A percentile compares a stretch with the other conserved stretches of the same genome.
Evolutionary conservation across 352 stramenopile genomes (phyloP).

Genomic region (Phytopythium kandeliae): DNA sequence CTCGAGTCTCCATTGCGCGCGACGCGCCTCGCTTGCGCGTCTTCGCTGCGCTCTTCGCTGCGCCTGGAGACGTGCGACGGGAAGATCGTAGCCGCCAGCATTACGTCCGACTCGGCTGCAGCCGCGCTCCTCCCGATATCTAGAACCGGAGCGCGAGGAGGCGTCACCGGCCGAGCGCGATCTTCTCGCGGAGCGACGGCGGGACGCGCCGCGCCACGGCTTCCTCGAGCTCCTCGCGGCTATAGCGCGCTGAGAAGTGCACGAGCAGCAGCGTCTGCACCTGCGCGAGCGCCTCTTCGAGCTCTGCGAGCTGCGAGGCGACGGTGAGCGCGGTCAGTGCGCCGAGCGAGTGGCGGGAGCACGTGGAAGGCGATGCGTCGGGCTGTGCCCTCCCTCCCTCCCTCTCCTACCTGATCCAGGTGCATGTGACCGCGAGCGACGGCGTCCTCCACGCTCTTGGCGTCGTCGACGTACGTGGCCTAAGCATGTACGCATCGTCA

Average conservation of each 20-base stretch:
- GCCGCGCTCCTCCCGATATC: too few species aligned
- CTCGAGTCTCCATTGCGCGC: too few species aligned
- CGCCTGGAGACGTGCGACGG: too few species aligned
- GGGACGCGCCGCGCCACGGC: conserved; percentile 28
- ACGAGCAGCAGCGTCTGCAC: conserved; percentile 58
- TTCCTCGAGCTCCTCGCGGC: conserved; percentile 19
- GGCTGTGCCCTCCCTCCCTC: too few species aligned
- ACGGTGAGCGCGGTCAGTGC: too few species aligned
- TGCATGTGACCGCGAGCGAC: conserved; percentile 63
- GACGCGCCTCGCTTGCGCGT: too few species aligned
- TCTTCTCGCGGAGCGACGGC: conserved; percentile 35
- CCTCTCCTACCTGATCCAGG: conserved; percentile 44
- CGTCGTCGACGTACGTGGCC: conserved; percentile 58
- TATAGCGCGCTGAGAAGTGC: conserved; percentile 73
- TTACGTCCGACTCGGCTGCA: too few species aligned
- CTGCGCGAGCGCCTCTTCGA: conserved; percentile 36
- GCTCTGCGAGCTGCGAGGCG: conserved; percentile 32
- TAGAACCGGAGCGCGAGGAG: too few species aligned
- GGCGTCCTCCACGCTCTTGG: conserved; percentile 39
- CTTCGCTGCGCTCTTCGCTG: too few species aligned
- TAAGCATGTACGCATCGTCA: neutral
- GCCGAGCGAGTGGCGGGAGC: too few species aligned
- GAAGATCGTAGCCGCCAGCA: too few species aligned
- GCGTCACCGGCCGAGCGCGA: conserved; percentile 22
- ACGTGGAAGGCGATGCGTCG: too few species aligned